Conservation (phyloP, 805 yeast genomes). For the Barnettozyma siamensis region DNA sequence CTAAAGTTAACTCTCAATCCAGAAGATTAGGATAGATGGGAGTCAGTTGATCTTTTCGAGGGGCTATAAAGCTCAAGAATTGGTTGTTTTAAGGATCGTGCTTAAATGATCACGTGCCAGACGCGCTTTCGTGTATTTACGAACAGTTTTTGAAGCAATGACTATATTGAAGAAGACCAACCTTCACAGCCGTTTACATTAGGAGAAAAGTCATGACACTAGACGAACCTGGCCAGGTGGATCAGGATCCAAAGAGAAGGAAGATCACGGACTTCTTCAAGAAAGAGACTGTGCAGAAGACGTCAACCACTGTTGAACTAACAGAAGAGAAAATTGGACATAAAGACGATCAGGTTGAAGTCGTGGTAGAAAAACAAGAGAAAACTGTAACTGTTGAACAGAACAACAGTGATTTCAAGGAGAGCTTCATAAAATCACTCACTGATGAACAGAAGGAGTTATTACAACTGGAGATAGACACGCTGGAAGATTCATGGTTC, state of each 20-base stretch:
- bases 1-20: no score
- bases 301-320: background rate
- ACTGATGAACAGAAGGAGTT: slow-evolving; percentile 41
- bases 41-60: no score
- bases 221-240: no score
- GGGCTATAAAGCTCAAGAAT: no score
- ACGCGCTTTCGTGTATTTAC: background rate
- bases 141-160: background rate
- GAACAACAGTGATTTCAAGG: slow-evolving; percentile 6
- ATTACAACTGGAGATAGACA: slow-evolving; percentile 59
- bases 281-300: background rate
- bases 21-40: no score
- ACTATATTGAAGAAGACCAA: no score
- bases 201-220: no score
- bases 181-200: no score
- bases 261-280: slow-evolving; percentile 4
- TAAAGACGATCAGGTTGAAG: background rate
- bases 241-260: background rate
- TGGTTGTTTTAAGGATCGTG: no score
- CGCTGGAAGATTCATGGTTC: slow-evolving; percentile 79
- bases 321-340: background rate
- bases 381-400: background rate
- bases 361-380: background rate
- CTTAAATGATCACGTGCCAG: background rate
- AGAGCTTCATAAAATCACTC: slow-evolving; percentile 8